Conservation (phyloP, 805 yeast genomes). For the Saturnispora ahearnii region DNA sequence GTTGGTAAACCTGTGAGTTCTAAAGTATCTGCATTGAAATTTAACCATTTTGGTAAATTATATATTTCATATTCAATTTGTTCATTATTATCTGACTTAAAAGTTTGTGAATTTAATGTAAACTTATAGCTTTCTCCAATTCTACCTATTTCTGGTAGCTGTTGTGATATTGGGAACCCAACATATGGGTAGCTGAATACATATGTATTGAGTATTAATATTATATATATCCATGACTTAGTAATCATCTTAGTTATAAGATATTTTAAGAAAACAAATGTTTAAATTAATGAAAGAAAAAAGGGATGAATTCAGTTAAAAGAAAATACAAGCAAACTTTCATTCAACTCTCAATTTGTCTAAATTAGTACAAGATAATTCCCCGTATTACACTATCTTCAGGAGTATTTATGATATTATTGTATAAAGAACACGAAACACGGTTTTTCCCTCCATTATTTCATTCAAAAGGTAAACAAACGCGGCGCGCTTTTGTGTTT, state of each 20-base stretch:
- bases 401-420: neutral
- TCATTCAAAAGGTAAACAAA: neutral
- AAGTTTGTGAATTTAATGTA: conserved; percentile 64
- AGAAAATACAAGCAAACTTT: neutral
- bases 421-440: neutral
- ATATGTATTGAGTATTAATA: conserved; percentile 1
- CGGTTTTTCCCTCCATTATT: neutral
- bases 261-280: neutral
- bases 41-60: conserved; percentile 69
- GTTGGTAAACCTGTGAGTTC: conserved; percentile 63
- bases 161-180: conserved; percentile 75
- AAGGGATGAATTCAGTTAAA: neutral
- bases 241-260: neutral
- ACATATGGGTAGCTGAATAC: conserved; percentile 39
- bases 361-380: neutral
- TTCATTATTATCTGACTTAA: conserved; percentile 35
- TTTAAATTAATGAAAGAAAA: too few species aligned
- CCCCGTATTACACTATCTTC: neutral
- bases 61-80: conserved; percentile 46
- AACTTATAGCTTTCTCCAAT: conserved; percentile 53
- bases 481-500: neutral
- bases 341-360: neutral
- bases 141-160: conserved; percentile 83
- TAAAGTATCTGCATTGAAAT: conserved; percentile 53
- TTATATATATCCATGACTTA: neutral